Base-by-base conservation (phyloP, 2,329 filamentous ascomycete genomes). In the Neopestalotiopsis sp. region DNA sequence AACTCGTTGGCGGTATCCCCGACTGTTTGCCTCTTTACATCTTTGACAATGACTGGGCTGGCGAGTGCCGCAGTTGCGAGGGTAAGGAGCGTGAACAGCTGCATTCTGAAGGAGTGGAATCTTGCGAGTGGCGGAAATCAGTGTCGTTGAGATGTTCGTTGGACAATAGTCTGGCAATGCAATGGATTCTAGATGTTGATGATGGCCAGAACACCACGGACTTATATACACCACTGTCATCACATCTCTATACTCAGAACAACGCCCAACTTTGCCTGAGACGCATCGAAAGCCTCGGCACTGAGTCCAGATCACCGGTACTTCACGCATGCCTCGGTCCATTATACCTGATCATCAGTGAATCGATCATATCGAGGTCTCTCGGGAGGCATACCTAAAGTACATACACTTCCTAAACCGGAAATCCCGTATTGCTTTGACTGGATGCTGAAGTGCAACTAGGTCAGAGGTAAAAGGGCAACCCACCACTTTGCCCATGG, bases 1-100 rank as follows among this genome's bases (percentile, higher is more conserved):
- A 83, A 76, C 17, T 83, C 81, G 62, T 83, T 81, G 20, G 75
- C 74, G 34, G 56, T 67, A n/a, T 7, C 30, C n/a, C 45, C 42
- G 7, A 28, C 13, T 17, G 45, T 20, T 28, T 38, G 64, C 4
- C 49, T 32, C 59, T 62, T 42, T 20, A 17, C 20, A 5, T 57
- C 10, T 9, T 32, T 9, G 9, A 66, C 30, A 59, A 28, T n/a
- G 20, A 65, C 62, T 12, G 64, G 64, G 49, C 64, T 66, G 24
- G 64, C 64, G 10, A 66, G 17, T 9, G 64, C 49, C 7, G 20
- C 30, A 12, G 64, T 28, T 12, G 32, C 49, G 24, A 66, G 49
- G 12, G 45, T 4, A 4, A 66, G 24, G 20, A 66, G 12, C 13
- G 32, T 30, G 24, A 45, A n/a, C 7, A 20, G 52, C 64, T 66